phyloP scores from a whole-genome alignment of 768 basidiomycete species.

The Lentinula sp. region DNA sequence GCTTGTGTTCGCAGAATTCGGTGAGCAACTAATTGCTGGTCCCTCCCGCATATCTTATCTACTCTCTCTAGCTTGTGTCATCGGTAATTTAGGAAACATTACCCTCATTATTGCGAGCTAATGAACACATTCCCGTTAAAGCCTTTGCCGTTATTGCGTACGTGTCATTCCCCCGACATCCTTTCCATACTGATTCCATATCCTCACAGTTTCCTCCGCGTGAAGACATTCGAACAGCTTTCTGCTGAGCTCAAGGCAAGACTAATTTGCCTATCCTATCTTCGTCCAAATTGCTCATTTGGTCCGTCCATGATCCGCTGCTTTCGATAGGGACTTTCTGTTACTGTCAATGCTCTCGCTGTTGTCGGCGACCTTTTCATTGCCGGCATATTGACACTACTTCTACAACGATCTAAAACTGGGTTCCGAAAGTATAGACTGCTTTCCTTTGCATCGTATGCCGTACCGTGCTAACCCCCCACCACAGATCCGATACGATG shows the following conservation, averaged over 20 bases:
- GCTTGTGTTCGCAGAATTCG: constrained; percentile 36
- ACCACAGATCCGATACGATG: constrained; percentile 39
- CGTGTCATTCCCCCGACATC: not conserved
- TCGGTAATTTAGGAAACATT: constrained; percentile 17
- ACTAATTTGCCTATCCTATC: not conserved
- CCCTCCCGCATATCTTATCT: not conserved
- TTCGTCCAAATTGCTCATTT: not conserved
- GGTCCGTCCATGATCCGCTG: not conserved
- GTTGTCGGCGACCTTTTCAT: constrained; percentile 44
- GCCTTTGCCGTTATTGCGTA: constrained; percentile 7
- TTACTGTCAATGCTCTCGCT: constrained; percentile 37
- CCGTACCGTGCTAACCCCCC: not conserved
- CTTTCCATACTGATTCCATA: not conserved
- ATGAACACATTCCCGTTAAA: not conserved
- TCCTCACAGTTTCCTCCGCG: constrained; percentile 19
- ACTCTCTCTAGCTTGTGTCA: constrained; percentile 16
- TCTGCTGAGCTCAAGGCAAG: constrained; percentile 25
- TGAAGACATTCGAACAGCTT: constrained; percentile 29
- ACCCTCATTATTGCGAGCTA: not conserved
- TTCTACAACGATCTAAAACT: constrained; percentile 39
- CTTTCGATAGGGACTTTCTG: constrained; percentile 27
- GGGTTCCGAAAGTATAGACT: constrained; percentile 37
- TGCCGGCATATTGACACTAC: constrained; percentile 30
- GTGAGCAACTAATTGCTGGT: constrained; percentile 13
- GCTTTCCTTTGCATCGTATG: not conserved